Conservation (phyloP, 2,329 filamentous ascomycete genomes). For the Talaromyces amestolkiae region DNA sequence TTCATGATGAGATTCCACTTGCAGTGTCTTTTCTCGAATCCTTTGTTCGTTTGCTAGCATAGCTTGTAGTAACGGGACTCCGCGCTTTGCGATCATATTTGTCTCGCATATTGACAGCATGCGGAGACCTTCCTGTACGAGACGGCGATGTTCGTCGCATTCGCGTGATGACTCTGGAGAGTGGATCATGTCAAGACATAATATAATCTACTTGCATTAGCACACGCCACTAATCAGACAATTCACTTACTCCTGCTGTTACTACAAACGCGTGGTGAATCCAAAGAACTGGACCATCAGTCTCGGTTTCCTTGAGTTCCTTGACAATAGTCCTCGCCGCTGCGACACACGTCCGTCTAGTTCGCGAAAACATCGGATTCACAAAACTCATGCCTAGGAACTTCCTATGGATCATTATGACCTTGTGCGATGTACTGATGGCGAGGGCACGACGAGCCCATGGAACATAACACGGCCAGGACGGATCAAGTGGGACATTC, state of each 20-base stretch:
- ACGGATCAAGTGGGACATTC: constrained; percentile 16
- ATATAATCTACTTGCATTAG: constrained; percentile 10
- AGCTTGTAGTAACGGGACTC: constrained; percentile 8
- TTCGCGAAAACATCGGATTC: constrained; percentile 39
- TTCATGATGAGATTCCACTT: neutral
- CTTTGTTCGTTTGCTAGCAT: constrained; percentile 13
- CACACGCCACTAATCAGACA: no score
- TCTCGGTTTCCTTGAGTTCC: neutral
- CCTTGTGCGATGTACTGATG: constrained; percentile 41
- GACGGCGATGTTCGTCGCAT: constrained; percentile 10
- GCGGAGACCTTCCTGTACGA: constrained; percentile 10
- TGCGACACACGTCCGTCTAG: constrained; percentile 39
- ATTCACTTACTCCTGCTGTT: constrained; percentile 11
- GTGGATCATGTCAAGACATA: constrained; percentile 16
- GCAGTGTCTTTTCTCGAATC: constrained; percentile 3
- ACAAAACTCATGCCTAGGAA: constrained; percentile 42
- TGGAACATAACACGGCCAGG: constrained; percentile 38
- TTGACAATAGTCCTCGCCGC: constrained; percentile 37
- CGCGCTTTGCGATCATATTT: constrained; percentile 17
- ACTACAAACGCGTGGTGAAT: constrained; percentile 18
- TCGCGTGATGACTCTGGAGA: neutral
- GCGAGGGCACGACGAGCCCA: constrained; percentile 39
- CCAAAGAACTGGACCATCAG: constrained; percentile 12
- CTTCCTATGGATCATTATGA: constrained; percentile 44
- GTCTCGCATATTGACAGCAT: constrained; percentile 7